Evolutionary conservation across 1,284 basidiomycete genomes (phyloP).

Genomic region (Pseudozyma pruni): DNA sequence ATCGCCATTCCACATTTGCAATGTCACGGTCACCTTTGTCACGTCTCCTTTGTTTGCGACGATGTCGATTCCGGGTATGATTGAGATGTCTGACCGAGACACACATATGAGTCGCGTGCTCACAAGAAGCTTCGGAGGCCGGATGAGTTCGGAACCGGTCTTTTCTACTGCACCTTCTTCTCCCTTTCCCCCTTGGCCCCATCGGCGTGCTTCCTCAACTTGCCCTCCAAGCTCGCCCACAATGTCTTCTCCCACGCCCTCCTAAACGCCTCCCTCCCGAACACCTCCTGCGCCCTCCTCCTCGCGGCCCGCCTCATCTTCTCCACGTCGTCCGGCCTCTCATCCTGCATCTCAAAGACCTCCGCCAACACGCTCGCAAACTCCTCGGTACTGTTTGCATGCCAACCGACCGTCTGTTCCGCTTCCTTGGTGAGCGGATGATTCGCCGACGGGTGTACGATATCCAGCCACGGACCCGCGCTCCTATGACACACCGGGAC

Average conservation of each 20-base stretch:
- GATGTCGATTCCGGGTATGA: no score
- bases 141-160: no score
- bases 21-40: no score
- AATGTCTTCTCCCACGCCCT: constrained; percentile 29
- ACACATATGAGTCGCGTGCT: no score
- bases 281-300: constrained; percentile 31
- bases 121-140: no score
- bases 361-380: constrained; percentile 79
- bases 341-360: constrained; percentile 74
- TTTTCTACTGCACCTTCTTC: constrained; percentile 8
- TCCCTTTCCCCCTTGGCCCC: background rate
- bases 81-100: no score
- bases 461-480: constrained; percentile 90
- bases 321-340: constrained; percentile 69
- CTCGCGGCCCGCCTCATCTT: constrained; percentile 71
- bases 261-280: constrained; percentile 44
- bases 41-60: no score
- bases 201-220: background rate
- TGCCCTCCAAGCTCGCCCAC: constrained; percentile 23
- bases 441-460: constrained; percentile 73
- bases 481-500: constrained; percentile 93
- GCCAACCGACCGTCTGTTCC: constrained; percentile 10
- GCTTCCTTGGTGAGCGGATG: background rate
- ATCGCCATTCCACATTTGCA: constrained; percentile 2
- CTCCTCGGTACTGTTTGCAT: constrained; percentile 75